Conservation (phyloP, 768 basidiomycete species). For the Mycena olivaceomarginata region DNA sequence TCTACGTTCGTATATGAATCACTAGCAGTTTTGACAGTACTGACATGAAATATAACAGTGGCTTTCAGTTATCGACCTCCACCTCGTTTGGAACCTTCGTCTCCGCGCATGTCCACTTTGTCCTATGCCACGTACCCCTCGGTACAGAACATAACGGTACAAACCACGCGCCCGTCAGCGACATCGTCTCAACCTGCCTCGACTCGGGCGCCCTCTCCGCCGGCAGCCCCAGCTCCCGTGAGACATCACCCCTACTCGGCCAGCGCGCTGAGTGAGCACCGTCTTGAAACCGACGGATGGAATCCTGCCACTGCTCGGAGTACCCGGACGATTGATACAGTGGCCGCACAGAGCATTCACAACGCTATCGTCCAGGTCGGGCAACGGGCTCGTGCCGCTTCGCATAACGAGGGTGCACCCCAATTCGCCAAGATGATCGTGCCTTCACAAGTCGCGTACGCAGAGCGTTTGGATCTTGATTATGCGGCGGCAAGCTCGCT, state of each 20-base stretch:
- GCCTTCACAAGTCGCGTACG: slow-evolving; percentile 41
- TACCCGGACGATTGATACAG: slow-evolving; percentile 47
- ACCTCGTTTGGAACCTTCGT: slow-evolving; percentile 5
- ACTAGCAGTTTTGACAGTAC: neutral
- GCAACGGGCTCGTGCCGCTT: slow-evolving; percentile 40
- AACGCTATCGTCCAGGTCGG: slow-evolving; percentile 50
- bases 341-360: slow-evolving; percentile 43
- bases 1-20: slow-evolving; percentile 55
- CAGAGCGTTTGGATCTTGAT: slow-evolving; percentile 40
- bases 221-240: neutral
- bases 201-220: slow-evolving; percentile 30
- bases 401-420: slow-evolving; percentile 22
- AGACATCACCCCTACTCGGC: slow-evolving; percentile 46
- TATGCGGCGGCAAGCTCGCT: slow-evolving; percentile 36
- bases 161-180: neutral
- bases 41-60: slow-evolving; percentile 27
- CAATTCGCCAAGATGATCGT: slow-evolving; percentile 38
- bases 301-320: slow-evolving; percentile 42
- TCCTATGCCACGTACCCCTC: slow-evolving; percentile 39
- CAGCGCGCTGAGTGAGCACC: slow-evolving; percentile 36
- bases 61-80: slow-evolving; percentile 39
- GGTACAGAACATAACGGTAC: neutral
- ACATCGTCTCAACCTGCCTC: slow-evolving; percentile 17
- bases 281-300: slow-evolving; percentile 37
- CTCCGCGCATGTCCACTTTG: slow-evolving; percentile 31